phyloP scores from a whole-genome alignment of 2,329 filamentous ascomycete genomes.

The Cladosporium sphaerospermum region DNA sequence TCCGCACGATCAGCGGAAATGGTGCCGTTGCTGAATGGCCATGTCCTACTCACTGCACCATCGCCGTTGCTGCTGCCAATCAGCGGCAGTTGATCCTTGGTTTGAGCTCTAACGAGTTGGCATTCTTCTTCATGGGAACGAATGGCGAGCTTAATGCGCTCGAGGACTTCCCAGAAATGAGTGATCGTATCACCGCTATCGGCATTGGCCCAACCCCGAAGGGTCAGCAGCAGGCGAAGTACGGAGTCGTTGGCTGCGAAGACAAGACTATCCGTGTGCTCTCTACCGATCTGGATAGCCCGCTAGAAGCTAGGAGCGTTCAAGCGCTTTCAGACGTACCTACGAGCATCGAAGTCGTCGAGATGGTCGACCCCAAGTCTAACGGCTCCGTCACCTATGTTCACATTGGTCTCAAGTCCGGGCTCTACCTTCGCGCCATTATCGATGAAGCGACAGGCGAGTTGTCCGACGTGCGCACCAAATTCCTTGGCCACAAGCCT shows the following conservation, averaged over 20 bases:
- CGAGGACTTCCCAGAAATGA: constrained; percentile 89
- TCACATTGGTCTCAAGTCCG: constrained; percentile 91
- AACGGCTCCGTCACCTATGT: constrained; percentile 85
- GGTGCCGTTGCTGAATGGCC: constrained; percentile 86
- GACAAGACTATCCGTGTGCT: constrained; percentile 87
- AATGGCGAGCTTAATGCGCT: constrained; percentile 74
- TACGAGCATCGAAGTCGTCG: constrained; percentile 81
- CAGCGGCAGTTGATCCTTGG: constrained; percentile 89
- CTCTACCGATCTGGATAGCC: constrained; percentile 56
- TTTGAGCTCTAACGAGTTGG: constrained; percentile 90
- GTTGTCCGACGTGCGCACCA: constrained; percentile 86
- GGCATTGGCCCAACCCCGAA: constrained; percentile 89
- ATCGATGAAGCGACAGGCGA: constrained; percentile 94
- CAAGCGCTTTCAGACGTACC: constrained; percentile 89
- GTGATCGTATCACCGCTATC: constrained; percentile 89
- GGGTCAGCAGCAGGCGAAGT: constrained; percentile 81
- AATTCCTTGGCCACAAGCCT: constrained; percentile 85
- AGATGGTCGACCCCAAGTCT: constrained; percentile 89
- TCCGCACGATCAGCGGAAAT: constrained; percentile 76
- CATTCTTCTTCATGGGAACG: constrained; percentile 95
- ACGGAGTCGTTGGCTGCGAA: constrained; percentile 92
- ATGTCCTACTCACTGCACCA: constrained; percentile 85
- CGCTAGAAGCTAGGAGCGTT: constrained; percentile 86
- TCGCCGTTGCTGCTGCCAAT: constrained; percentile 90
- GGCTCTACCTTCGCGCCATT: constrained; percentile 91